A percentile compares a stretch with the other conserved stretches of the same genome.
phyloP scores from a whole-genome alignment of 169 alveolate species.

The Amoebophrya sp. region DNA sequence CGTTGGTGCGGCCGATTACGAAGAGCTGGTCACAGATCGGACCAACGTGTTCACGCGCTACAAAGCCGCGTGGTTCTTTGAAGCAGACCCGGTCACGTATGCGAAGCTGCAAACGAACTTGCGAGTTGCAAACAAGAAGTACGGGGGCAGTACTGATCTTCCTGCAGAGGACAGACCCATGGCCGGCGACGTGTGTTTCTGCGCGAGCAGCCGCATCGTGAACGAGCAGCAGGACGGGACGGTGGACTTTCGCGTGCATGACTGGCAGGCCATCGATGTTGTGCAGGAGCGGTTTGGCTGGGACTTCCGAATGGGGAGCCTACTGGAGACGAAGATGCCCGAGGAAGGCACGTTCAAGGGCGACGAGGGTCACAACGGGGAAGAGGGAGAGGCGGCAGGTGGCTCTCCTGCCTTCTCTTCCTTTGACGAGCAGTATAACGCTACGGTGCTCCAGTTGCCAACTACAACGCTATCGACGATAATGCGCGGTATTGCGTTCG shows the following conservation, averaged over 20 bases:
- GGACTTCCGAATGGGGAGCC: background rate
- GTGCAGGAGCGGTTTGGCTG: background rate
- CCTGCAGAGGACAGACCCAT: no score
- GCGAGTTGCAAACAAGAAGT: no score
- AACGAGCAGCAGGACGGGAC: background rate
- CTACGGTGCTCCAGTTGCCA: background rate
- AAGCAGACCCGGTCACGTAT: background rate
- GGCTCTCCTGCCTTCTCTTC: no score
- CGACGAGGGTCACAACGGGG: no score
- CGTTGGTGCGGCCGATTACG: slow-evolving; percentile 11
- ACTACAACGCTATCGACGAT: background rate
- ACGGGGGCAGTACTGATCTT: no score
- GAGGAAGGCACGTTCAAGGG: background rate
- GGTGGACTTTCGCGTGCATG: background rate
- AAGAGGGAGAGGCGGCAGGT: no score
- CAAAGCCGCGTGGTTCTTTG: background rate
- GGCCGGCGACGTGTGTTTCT: no score
- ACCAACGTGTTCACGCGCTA: background rate
- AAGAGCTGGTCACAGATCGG: background rate
- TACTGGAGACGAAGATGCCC: background rate
- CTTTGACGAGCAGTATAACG: no score
- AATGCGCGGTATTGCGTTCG: background rate
- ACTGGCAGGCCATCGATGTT: background rate
- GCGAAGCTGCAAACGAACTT: background rate
- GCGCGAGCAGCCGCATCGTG: background rate